Conservation (phyloP, 2,329 filamentous ascomycete species). For the Aureobasidium pullulans region DNA sequence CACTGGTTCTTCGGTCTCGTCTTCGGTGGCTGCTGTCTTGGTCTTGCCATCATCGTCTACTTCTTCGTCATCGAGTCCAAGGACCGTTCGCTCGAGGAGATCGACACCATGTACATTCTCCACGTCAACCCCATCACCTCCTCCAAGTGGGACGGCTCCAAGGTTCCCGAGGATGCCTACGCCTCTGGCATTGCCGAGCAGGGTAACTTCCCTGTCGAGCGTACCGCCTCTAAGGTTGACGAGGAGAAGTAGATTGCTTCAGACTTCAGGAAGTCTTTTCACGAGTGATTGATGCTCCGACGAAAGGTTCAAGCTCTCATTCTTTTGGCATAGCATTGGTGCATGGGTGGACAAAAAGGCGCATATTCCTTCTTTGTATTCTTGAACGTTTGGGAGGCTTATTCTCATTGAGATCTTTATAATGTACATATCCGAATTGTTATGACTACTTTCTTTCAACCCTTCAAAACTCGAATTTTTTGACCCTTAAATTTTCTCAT, state of each 20-base stretch:
- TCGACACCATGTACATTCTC: slow-evolving; percentile 20
- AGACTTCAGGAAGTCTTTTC: slow-evolving; percentile 12
- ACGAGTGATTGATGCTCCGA: neutral
- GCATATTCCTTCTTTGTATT: slow-evolving; percentile 3
- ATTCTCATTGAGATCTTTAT: neutral
- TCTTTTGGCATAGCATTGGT: slow-evolving; percentile 11
- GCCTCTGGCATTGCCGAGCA: slow-evolving; percentile 15
- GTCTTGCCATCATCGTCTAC: slow-evolving; percentile 29
- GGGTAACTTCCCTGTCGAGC: neutral
- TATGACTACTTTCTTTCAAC: slow-evolving; percentile 1
- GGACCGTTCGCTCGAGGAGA: slow-evolving; percentile 29
- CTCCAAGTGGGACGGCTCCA: slow-evolving; percentile 26
- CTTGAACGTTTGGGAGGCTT: slow-evolving; percentile 4
- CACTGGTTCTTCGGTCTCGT: slow-evolving; percentile 35
- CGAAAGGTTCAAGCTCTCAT: neutral
- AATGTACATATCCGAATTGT: slow-evolving; percentile 8
- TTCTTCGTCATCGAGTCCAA: slow-evolving; percentile 34
- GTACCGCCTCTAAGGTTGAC: slow-evolving; percentile 7
- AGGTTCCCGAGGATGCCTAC: slow-evolving; percentile 20
- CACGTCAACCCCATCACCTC: slow-evolving; percentile 23
- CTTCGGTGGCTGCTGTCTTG: slow-evolving; percentile 31
- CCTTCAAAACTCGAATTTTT: neutral
- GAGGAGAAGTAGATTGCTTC: slow-evolving; percentile 7
- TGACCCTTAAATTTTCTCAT: too few species aligned
- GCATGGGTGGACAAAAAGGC: slow-evolving; percentile 6